These are phyloP conservation scores for Isatis tinctoria DNA, from an alignment of 345 rosid genomes.

Conservation along the genomic window DNA sequence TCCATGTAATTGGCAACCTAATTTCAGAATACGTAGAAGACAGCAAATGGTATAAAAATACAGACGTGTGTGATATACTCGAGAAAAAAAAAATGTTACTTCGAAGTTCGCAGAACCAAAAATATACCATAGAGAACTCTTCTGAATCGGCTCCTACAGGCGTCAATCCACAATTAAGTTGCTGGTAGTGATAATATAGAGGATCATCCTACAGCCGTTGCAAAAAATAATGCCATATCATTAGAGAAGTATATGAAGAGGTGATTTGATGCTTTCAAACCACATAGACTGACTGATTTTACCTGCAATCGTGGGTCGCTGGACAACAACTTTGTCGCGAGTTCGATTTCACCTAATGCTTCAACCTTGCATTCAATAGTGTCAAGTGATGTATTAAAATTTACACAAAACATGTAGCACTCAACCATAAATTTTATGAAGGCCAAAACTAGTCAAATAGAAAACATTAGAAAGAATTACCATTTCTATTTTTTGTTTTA, in stretches of 20 bases:
- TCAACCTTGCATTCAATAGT: slow-evolving; percentile 57
- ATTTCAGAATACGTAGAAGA: slow-evolving; percentile 7
- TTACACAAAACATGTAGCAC: not conserved
- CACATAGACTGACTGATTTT: slow-evolving; percentile 13
- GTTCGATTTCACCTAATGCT: slow-evolving; percentile 84
- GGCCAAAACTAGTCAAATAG: slow-evolving; percentile 10
- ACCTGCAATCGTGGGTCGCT: slow-evolving; percentile 53
- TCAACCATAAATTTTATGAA: not conserved
- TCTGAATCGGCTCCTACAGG: slow-evolving; percentile 59
- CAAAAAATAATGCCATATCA: not conserved
- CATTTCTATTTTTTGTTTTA: slow-evolving; percentile 82
- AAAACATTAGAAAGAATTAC: slow-evolving; percentile 36
- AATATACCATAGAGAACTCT: slow-evolving; percentile 63
- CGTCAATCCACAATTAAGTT: slow-evolving; percentile 62
- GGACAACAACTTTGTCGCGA: slow-evolving; percentile 74
- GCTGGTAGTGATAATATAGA: slow-evolving; percentile 52
- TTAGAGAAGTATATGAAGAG: not conserved
- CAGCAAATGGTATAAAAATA: not conserved
- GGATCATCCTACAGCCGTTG: slow-evolving; percentile 66
- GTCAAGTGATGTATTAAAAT: slow-evolving; percentile 13
- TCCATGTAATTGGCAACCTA: slow-evolving; percentile 68
- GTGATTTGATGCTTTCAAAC: not conserved
- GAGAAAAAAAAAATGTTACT: not conserved
- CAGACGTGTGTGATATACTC: not conserved
- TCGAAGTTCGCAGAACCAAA: not conserved